A percentile compares a stretch with the other conserved stretches of the same genome.
These are phyloP conservation scores for Cryptococcus sp. DNA, from an alignment of 1,284 basidiomycete species.

Conservation along the genomic window DNA sequence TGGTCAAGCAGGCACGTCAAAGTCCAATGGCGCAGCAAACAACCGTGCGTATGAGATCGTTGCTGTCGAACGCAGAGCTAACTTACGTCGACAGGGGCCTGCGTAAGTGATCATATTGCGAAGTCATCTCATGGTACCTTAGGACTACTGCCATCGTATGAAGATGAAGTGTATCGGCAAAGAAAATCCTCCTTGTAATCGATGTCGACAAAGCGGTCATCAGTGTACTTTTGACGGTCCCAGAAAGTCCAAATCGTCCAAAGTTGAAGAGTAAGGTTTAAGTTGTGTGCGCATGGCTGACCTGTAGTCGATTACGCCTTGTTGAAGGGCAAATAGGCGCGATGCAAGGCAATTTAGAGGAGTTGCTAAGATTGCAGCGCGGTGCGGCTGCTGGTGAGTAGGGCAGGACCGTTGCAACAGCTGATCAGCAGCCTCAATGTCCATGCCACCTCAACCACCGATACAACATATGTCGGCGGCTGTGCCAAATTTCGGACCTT, in stretches of 20 bases:
- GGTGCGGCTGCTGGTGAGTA: slow-evolving; percentile 53
- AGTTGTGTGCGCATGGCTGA: background rate
- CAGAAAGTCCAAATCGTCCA: slow-evolving; percentile 65
- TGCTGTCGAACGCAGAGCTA: background rate
- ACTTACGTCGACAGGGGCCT: background rate
- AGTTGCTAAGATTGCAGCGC: slow-evolving; percentile 64
- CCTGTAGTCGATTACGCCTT: slow-evolving; percentile 73
- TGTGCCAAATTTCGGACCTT: too few species aligned
- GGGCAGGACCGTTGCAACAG: too few species aligned
- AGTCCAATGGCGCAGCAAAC: slow-evolving; percentile 4
- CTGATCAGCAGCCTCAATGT: background rate
- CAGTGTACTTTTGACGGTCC: slow-evolving; percentile 90
- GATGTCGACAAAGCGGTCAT: slow-evolving; percentile 76
- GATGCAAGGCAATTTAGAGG: slow-evolving; percentile 74
- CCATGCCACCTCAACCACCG: background rate
- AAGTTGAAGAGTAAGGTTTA: slow-evolving; percentile 73
- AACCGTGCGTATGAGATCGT: background rate
- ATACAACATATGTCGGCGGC: background rate
- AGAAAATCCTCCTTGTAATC: slow-evolving; percentile 86
- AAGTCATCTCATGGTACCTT: background rate
- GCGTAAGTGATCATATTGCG: background rate
- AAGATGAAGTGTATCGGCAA: slow-evolving; percentile 67
- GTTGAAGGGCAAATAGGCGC: slow-evolving; percentile 76
- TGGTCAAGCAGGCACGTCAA: background rate
- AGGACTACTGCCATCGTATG: slow-evolving; percentile 49